phyloP scores from a whole-genome alignment of 139 green algal genomes.

The Chlorella sp. region DNA sequence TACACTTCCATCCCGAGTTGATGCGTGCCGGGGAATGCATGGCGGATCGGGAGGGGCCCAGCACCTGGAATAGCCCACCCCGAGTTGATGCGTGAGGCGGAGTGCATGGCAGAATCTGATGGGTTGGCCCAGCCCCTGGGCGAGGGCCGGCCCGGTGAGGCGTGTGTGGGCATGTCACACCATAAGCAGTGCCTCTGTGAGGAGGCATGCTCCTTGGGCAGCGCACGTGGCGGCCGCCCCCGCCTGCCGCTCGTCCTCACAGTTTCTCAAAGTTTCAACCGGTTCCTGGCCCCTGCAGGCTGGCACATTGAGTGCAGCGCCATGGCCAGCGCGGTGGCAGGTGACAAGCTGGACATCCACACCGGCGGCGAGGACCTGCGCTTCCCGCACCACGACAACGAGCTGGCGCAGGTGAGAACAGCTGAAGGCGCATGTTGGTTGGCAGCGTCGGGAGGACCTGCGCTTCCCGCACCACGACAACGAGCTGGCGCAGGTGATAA shows the following conservation, averaged over 20 bases:
- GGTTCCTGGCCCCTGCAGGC: conserved; percentile 57
- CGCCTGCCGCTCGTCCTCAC: neutral
- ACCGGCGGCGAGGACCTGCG: conserved; percentile 93
- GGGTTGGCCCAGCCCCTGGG: too few species aligned
- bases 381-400: conserved; percentile 99
- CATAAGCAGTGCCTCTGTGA: too few species aligned
- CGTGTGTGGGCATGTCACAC: too few species aligned
- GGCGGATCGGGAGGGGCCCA: too few species aligned
- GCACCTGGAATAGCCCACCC: too few species aligned
- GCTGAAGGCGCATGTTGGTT: neutral
- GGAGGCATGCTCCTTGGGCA: too few species aligned
- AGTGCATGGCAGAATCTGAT: too few species aligned
- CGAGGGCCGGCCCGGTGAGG: too few species aligned
- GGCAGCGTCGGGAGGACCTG: conserved; percentile 78
- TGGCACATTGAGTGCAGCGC: conserved; percentile 99
- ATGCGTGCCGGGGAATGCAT: too few species aligned
- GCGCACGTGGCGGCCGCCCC: too few species aligned
- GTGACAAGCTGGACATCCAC: conserved; percentile 93
- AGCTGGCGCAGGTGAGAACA: conserved; percentile 87
- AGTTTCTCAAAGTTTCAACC: too few species aligned
- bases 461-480: conserved; percentile 98
- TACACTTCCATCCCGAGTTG: neutral
- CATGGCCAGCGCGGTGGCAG: conserved; percentile 92
- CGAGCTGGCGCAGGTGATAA: conserved; percentile 90
- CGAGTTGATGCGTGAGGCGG: too few species aligned